Evolutionary conservation across 108 stramenopile genomes (phyloP).

Genomic region (Skeletonema marinoi): DNA sequence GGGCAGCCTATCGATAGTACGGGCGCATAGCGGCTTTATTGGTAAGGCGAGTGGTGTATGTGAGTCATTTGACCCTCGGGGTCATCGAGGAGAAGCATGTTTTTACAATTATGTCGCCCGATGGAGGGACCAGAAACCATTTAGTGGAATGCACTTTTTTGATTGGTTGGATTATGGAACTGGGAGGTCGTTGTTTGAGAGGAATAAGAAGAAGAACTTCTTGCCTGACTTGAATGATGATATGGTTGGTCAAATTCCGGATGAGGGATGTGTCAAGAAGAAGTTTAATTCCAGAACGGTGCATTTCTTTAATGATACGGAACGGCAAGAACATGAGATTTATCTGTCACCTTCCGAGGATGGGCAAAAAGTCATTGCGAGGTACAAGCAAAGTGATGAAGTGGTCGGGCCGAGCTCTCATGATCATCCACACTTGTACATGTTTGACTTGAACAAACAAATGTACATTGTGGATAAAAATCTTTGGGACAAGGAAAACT

Average conservation of each 20-base stretch:
- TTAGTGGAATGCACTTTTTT: background rate
- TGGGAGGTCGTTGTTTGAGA: background rate
- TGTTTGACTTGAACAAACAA: no score
- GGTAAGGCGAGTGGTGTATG: background rate
- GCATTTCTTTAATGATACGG: background rate
- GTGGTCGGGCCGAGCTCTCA: no score
- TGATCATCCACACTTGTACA: no score
- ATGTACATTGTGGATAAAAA: no score
- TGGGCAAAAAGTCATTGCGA: background rate
- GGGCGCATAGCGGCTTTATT: background rate
- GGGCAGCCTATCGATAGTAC: background rate
- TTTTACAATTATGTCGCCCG: background rate
- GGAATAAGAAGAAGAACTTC: background rate
- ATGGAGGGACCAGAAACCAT: background rate
- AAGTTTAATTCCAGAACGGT: background rate
- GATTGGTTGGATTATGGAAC: background rate
- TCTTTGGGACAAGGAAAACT: no score
- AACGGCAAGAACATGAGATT: background rate
- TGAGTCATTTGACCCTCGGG: background rate
- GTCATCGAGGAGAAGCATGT: background rate
- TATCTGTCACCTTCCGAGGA: background rate
- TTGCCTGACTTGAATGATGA: background rate
- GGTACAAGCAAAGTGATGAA: background rate
- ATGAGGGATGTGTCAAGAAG: background rate
- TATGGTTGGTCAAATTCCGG: background rate